phyloP scores from a whole-genome alignment of 495 filamentous ascomycete species.

The Diplogelasinospora grovesii region DNA sequence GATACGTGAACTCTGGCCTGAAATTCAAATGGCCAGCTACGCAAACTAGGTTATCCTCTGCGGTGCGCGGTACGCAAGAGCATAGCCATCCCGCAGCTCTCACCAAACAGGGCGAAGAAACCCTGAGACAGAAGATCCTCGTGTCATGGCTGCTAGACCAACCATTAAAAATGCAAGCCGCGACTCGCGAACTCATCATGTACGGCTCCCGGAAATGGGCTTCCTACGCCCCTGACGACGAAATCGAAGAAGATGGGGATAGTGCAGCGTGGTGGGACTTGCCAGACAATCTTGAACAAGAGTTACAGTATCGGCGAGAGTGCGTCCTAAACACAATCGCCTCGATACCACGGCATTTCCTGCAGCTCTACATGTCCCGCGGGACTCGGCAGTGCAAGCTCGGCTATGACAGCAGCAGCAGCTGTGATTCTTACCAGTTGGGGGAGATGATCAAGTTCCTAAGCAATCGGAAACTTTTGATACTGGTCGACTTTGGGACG shows the following conservation, averaged over 20 bases:
- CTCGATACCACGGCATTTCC: constrained; percentile 67
- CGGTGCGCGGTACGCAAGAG: constrained; percentile 29
- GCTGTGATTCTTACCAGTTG: constrained; percentile 81
- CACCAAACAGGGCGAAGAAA: constrained; percentile 42
- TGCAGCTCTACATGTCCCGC: constrained; percentile 58
- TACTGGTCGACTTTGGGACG: constrained; percentile 39
- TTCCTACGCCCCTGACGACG: constrained; percentile 30
- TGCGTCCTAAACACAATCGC: constrained; percentile 68
- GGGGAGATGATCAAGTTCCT: constrained; percentile 84
- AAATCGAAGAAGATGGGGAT: constrained; percentile 28
- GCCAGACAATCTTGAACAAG: constrained; percentile 63
- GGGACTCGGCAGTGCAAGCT: constrained; percentile 65
- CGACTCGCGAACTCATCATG: constrained; percentile 56
- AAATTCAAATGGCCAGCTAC: constrained; percentile 43
- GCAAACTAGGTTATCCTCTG: constrained; percentile 28
- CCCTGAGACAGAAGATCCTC: constrained; percentile 56
- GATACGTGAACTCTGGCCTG: constrained; percentile 32
- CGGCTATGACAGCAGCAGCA: constrained; percentile 64
- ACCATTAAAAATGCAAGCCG: constrained; percentile 41
- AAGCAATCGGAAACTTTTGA: constrained; percentile 43
- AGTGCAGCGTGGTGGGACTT: constrained; percentile 64
- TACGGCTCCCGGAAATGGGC: constrained; percentile 61
- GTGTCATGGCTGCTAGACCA: constrained; percentile 54
- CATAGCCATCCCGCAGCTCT: too few species aligned
- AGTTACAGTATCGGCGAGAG: constrained; percentile 63